Base-by-base conservation (phyloP, 805 yeast species). In the Grigorovia yakushimaensis region DNA sequence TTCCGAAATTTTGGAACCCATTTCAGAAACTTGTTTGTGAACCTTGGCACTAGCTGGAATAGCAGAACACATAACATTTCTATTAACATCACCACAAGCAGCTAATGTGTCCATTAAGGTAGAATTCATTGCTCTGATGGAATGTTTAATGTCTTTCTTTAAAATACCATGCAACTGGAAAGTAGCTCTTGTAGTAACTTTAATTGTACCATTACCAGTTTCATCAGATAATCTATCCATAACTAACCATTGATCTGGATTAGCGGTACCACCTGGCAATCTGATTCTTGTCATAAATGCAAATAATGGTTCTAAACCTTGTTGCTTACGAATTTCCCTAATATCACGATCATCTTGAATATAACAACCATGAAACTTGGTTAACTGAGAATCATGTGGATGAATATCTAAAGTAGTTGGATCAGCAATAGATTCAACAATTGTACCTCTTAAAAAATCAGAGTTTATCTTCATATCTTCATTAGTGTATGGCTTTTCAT, bases 321-420 rank as follows among this genome's bases (percentile, higher is more conserved):
- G 87, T 43, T 86, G 78, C 70, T 89, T 91, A 62, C 97, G 82
- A 57, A 85, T 84, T 48, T 91, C 98, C 66, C 98, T 79, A 50
- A 91, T 73, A 67, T 91, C 98, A 72, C 98, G 86, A 65, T 91
- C 98, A 67, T 91, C 98, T 72, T 91, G 98, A 95, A 91, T 88
- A 67, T 91, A 91, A 56, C 88, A 88, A 70, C 98, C 98, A 67
- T 91, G 98, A 79, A 91, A 91, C 69, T 91, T 91, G 55, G 97
- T 88, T 66, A 91, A 69, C 69, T 89, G 97, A 69, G 88, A 95
- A 68, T 88, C 97, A 49, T 78, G 78, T 13, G 96, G 93, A 54
- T 84, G 77, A 54, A 91, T 85, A 15, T 96, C 89, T 53, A 97
- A 96, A 9, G 98, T 91, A 4, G 88, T 73, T 48, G 76, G 74